Percentiles rank a stretch among this genome's conserved stretches.
Evolutionary conservation across 192 early-diverging fungal species (phyloP).

Genomic region (Podila clonocystis): DNA sequence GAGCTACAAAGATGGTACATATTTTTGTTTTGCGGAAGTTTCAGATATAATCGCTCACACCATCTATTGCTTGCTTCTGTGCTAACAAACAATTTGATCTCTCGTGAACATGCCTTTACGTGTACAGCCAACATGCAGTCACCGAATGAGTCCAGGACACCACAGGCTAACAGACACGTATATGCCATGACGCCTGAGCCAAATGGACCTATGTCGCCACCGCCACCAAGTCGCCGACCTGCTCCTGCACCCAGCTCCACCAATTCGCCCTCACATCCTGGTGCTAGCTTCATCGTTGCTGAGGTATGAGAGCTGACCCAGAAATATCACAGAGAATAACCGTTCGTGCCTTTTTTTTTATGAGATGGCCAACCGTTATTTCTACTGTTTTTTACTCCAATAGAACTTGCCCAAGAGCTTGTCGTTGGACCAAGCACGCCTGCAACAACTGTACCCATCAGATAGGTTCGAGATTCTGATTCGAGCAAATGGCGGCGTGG

Average conservation of each 20-base stretch:
- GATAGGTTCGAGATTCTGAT: constrained; percentile 59
- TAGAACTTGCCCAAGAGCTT: constrained; percentile 54
- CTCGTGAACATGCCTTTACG: neutral
- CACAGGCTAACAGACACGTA: constrained; percentile 2
- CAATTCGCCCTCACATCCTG: neutral
- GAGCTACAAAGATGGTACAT: constrained; percentile 41
- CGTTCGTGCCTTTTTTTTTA: neutral
- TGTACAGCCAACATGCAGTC: neutral
- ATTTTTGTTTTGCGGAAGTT: neutral
- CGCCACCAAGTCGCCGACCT: constrained; percentile 3
- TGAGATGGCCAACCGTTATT: too few relatives aligned
- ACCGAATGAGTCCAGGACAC: constrained; percentile 2
- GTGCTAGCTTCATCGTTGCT: constrained; percentile 13
- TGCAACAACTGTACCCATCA: constrained; percentile 53
- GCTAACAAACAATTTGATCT: neutral
- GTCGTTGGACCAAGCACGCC: constrained; percentile 18
- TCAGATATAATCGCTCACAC: neutral
- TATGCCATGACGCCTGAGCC: constrained; percentile 17
- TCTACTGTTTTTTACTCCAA: neutral
- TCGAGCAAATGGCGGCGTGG: constrained; percentile 19
- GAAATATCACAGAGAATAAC: too few relatives aligned
- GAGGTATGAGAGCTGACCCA: constrained; percentile 7
- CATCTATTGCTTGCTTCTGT: neutral
- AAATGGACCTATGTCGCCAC: constrained; percentile 8
- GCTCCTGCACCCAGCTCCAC: neutral